phyloP scores from a whole-genome alignment of 2,329 filamentous ascomycete species.

The Colletotrichum ledebouriae region DNA sequence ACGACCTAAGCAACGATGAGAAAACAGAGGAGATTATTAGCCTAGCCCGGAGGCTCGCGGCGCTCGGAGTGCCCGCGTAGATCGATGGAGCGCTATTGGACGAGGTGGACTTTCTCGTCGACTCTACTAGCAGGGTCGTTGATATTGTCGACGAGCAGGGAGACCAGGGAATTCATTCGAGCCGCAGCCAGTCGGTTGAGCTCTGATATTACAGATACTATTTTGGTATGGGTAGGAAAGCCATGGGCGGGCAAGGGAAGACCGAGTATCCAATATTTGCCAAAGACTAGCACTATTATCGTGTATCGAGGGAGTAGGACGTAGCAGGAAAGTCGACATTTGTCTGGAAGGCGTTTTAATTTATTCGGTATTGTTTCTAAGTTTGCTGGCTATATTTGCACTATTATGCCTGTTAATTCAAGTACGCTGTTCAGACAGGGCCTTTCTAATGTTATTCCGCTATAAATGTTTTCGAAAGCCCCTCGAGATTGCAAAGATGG shows the following conservation, averaged over 20 bases:
- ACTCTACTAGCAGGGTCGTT: background rate
- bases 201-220: background rate
- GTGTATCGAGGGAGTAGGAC: background rate
- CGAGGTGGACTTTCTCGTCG: background rate
- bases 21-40: background rate
- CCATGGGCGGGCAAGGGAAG: background rate
- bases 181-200: slow-evolving; percentile 6
- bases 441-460: background rate
- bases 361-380: background rate
- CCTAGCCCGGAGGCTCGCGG: background rate
- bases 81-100: background rate
- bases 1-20: background rate
- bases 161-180: background rate
- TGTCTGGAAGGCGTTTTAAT: background rate
- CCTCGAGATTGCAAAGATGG: background rate
- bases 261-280: background rate
- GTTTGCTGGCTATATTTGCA: background rate
- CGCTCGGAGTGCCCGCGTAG: background rate
- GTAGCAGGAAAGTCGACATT: background rate
- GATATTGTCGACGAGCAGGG: background rate
- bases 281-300: background rate
- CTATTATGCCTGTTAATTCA: background rate
- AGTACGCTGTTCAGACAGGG: background rate
- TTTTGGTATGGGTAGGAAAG: background rate
- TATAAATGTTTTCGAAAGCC: background rate